These are phyloP conservation scores for Dalechampia spathulata DNA, from an alignment of 441 rosid genomes.

Conservation along the genomic window DNA sequence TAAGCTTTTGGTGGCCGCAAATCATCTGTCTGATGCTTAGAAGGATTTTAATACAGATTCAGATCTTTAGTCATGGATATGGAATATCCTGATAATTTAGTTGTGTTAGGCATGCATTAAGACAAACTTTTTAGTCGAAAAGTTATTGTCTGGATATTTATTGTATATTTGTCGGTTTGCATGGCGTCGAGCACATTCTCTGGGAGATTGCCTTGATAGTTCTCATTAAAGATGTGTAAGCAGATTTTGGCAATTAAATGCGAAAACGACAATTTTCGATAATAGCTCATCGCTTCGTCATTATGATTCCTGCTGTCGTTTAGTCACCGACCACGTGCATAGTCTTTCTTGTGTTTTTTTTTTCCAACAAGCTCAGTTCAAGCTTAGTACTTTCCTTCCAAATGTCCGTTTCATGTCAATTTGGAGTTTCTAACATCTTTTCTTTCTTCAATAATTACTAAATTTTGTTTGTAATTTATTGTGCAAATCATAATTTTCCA, in stretches of 20 bases:
- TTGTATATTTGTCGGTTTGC: conserved; percentile 13
- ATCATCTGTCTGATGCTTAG: too few species aligned
- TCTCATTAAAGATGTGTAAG: background rate
- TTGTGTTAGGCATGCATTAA: background rate
- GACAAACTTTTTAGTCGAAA: background rate
- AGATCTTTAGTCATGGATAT: background rate
- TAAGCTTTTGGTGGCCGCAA: too few species aligned
- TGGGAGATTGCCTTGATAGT: background rate
- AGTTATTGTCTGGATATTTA: background rate
- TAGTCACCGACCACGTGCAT: background rate
- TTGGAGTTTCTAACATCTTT: background rate
- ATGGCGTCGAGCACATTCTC: background rate
- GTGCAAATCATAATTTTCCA: too few species aligned
- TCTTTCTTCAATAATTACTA: background rate
- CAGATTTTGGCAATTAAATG: background rate
- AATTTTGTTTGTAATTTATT: too few species aligned
- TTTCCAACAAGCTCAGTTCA: background rate
- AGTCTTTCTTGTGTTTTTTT: background rate
- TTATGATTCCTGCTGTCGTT: background rate
- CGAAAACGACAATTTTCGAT: background rate
- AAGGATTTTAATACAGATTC: background rate
- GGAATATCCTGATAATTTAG: background rate
- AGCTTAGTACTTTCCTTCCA: background rate
- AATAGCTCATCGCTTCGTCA: background rate
- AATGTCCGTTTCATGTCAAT: background rate